Base-by-base conservation (phyloP, 2,329 filamentous ascomycete species). In the Verticillium dahliae region DNA sequence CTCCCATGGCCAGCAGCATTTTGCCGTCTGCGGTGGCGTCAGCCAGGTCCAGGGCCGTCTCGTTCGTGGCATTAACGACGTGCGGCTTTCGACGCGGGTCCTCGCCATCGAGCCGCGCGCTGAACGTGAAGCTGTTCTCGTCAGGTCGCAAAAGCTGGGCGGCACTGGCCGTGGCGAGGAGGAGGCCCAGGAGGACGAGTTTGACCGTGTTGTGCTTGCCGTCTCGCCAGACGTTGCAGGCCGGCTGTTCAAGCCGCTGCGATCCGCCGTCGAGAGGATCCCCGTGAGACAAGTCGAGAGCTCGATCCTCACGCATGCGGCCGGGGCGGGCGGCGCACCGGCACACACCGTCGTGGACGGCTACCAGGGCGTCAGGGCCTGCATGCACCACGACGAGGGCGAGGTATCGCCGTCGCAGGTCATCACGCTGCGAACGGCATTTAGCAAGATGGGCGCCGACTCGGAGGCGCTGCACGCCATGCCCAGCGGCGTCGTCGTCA, bases 401-500 rank as follows among this genome's bases (percentile, higher is more conserved):
- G 62, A 65, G n/a, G 58, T 56, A 4, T 66, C 67, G 27, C 62
- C 73, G 0, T 34, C 58, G 14, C 75, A 78, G 60, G 54, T 67
- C 27, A 70, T 78, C 59, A 71, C 68, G 2, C 70, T 80, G 27
- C 72, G 72, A 5, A 78, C 69, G 50, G 71, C 57, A 58, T 76
- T 73, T 68, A 64, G 67, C 65, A 68, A 61, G 3, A 66, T 62
- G 33, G 66, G 61, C 15, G 63, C 67, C 2, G 71, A 65, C n/a
- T 84, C 82, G 0, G 83, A 85, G 62, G 78, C 83, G 0, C 70
- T 81, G 15, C 83, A 86, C 63, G 71, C 78, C 55, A 78, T 85
- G 68, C 76, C 77, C 1, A 77, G 76, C 22, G 82, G 82, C 0
- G 73, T 80, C 2, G 70, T 84, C 0, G 79, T 86, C n/a, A 82